Evolutionary conservation across 768 basidiomycete genomes (phyloP).

Genomic region (Mycena filopes): DNA sequence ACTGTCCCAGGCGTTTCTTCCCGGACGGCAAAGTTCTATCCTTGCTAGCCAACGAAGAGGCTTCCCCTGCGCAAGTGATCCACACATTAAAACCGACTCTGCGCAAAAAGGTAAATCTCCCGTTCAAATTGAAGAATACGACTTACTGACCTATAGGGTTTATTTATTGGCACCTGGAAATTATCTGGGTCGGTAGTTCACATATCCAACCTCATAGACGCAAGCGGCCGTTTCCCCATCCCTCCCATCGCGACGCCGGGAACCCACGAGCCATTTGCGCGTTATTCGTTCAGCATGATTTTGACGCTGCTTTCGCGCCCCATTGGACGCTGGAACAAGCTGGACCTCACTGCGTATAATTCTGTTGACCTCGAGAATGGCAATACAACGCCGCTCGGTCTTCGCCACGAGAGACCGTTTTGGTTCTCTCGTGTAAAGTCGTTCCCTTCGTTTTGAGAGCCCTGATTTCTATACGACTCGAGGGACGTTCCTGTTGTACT

Average conservation of each 20-base stretch:
- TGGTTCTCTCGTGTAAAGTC: conserved; percentile 94
- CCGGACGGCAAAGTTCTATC: conserved; percentile 89
- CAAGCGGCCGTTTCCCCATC: conserved; percentile 52
- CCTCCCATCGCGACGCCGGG: conserved; percentile 31
- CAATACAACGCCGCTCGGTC: conserved; percentile 71
- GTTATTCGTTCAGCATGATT: conserved; percentile 81
- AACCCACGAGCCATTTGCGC: conserved; percentile 39
- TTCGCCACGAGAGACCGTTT: conserved; percentile 90
- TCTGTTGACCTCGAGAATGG: conserved; percentile 82
- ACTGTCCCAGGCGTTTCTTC: conserved; percentile 76
- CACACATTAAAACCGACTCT: conserved; percentile 80
- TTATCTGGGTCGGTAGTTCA: conserved; percentile 70
- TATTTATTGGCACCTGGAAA: conserved; percentile 77
- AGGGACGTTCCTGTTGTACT: conserved; percentile 9
- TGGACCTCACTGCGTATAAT: conserved; percentile 79
- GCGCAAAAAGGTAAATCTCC: conserved; percentile 72
- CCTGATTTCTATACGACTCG: conserved; percentile 1
- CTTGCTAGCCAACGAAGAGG: conserved; percentile 84
- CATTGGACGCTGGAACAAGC: conserved; percentile 85
- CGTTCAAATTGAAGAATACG: neutral
- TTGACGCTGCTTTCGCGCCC: conserved; percentile 79
- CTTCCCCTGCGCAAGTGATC: conserved; percentile 75
- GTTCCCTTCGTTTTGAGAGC: conserved; percentile 42
- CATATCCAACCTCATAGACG: conserved; percentile 74
- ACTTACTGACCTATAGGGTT: conserved; percentile 58